phyloP scores from a whole-genome alignment of 2,329 filamentous ascomycete genomes.

The Hyphodiscus sp. region DNA sequence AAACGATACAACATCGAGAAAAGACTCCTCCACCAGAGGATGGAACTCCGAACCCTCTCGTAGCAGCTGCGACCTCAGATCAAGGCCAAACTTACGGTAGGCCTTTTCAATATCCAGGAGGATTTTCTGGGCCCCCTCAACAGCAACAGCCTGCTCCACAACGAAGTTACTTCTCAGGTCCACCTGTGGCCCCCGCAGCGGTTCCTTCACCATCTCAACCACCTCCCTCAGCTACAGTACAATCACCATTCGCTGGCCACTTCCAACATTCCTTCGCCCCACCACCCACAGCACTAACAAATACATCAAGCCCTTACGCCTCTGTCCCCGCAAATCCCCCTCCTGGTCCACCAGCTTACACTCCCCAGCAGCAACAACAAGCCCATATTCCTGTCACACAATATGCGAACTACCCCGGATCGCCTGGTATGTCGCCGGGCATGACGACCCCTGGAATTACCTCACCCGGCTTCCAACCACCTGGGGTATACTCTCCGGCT shows the following conservation, averaged over 20 bases:
- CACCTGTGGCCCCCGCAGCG: constrained; percentile 19
- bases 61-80: constrained; percentile 51
- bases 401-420: constrained; percentile 38
- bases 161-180: constrained; percentile 35
- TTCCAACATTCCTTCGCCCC: constrained; percentile 23
- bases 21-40: constrained; percentile 74
- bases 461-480: constrained; percentile 18
- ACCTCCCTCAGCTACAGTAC: constrained; percentile 13
- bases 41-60: constrained; percentile 50
- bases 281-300: constrained; percentile 14
- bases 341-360: constrained; percentile 15
- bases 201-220: constrained; percentile 11
- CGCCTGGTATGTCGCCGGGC: constrained; percentile 37
- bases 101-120: constrained; percentile 28
- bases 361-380: constrained; percentile 4
- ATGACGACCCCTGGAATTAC: constrained; percentile 35
- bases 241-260: constrained; percentile 20
- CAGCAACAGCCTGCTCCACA: constrained; percentile 8
- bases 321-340: constrained; percentile 13
- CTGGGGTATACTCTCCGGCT: constrained; percentile 4
- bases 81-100: constrained; percentile 48
- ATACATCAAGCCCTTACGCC: constrained; percentile 3
- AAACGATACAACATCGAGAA: constrained; percentile 50
- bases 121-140: constrained; percentile 14
- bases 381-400: constrained; percentile 32